Percentiles rank a stretch among this genome's conserved stretches.
Conservation (phyloP, 2,329 filamentous ascomycete species). For the Fusarium equiseti region DNA sequence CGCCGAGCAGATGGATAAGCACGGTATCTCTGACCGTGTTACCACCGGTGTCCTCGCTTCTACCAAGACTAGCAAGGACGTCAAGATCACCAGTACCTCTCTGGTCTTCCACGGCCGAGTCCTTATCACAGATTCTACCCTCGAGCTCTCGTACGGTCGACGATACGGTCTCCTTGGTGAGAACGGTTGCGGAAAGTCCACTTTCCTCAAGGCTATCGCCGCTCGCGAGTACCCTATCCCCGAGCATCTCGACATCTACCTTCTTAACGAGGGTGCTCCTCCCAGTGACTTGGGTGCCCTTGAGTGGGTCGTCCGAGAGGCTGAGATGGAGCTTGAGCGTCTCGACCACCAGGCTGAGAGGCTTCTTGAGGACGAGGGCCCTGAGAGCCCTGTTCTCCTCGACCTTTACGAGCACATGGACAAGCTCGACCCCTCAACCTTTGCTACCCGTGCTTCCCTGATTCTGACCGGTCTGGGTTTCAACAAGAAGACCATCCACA, state of each 20-base stretch:
- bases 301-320: conserved; percentile 97
- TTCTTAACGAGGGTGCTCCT: conserved; percentile 96
- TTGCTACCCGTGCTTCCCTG: conserved; percentile 92
- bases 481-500: conserved; percentile 97
- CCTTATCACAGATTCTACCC: conserved; percentile 90
- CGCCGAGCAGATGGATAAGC: conserved; percentile 92
- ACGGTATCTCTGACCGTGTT: conserved; percentile 96
- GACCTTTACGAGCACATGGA: conserved; percentile 99
- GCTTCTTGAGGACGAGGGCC: conserved; percentile 90
- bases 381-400: conserved; percentile 89
- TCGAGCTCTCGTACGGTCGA: conserved; percentile 93
- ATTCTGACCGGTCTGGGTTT: conserved; percentile 99
- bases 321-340: conserved; percentile 90
- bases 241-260: conserved; percentile 97
- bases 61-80: conserved; percentile 85
- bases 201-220: conserved; percentile 94
- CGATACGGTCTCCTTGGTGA: conserved; percentile 96
- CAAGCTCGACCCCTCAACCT: conserved; percentile 98
- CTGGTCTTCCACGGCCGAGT: conserved; percentile 98
- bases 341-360: conserved; percentile 91
- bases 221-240: conserved; percentile 96
- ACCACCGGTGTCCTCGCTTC: conserved; percentile 97
- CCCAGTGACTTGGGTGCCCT: conserved; percentile 89
- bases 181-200: conserved; percentile 99
- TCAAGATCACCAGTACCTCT: conserved; percentile 94